Conservation (phyloP, 768 basidiomycete genomes). For the Cystofilobasidium capitatum region DNA sequence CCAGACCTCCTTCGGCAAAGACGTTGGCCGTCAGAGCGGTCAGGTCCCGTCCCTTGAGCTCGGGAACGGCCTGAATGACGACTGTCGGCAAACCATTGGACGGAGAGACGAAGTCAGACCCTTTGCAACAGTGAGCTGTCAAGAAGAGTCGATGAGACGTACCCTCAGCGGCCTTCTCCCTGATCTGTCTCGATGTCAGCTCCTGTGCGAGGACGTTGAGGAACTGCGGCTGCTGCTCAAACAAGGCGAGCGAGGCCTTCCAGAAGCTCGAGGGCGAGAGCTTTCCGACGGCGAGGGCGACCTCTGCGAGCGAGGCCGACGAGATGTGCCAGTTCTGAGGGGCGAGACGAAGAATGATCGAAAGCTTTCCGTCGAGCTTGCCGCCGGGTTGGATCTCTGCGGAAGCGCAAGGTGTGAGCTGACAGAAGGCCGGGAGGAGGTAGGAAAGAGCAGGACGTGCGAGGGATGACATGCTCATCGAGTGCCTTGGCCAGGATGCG, state of each 20-base stretch:
- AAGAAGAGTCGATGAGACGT: background rate
- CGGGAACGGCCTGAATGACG: background rate
- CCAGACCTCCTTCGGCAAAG: background rate
- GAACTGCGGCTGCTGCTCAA: background rate
- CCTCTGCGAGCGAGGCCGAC: conserved; percentile 1
- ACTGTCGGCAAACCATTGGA: background rate
- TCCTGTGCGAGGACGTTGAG: conserved; percentile 4
- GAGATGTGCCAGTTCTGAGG: conserved; percentile 15
- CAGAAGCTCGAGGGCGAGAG: conserved; percentile 6
- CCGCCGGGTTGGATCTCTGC: background rate
- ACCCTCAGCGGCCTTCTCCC: conserved; percentile 9
- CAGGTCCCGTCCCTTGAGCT: background rate
- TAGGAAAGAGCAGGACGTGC: background rate
- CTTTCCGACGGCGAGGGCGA: conserved; percentile 7
- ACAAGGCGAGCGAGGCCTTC: background rate
- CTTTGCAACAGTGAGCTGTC: too few relatives aligned
- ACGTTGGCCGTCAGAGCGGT: background rate
- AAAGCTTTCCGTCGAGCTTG: conserved; percentile 1
- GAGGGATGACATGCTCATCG: conserved; percentile 1
- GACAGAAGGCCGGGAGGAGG: too few relatives aligned
- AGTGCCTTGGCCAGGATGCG: background rate
- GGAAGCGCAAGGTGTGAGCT: background rate
- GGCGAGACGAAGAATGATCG: conserved; percentile 1
- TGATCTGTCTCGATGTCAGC: conserved; percentile 4
- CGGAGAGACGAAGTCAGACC: too few relatives aligned